Conservation (phyloP, 2,329 filamentous ascomycete genomes). For the Fusarium scirpi region DNA sequence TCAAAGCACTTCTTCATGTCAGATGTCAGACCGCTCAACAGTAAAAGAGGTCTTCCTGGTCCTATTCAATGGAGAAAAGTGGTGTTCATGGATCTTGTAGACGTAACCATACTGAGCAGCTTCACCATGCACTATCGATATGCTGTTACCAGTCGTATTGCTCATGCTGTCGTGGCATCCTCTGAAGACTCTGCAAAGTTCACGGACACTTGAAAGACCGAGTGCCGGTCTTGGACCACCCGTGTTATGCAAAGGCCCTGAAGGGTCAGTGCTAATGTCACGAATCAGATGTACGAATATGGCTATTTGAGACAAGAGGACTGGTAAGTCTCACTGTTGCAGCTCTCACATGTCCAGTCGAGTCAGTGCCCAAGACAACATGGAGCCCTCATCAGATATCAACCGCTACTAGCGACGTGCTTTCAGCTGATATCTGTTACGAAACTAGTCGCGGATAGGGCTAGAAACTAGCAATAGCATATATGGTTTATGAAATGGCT, state of each 20-base stretch:
- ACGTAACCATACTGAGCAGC: neutral
- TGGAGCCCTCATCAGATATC: slow-evolving; percentile 4
- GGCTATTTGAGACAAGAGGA: slow-evolving; percentile 34
- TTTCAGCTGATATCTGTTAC: slow-evolving; percentile 1
- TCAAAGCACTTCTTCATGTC: neutral
- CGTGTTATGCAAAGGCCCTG: slow-evolving; percentile 32
- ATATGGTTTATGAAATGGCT: neutral
- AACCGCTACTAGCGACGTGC: slow-evolving; percentile 9
- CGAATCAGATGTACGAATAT: slow-evolving; percentile 19
- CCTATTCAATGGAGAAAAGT: neutral
- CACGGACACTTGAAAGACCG: slow-evolving; percentile 21
- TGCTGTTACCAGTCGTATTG: slow-evolving; percentile 14
- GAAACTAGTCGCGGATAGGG: neutral
- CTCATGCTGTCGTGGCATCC: slow-evolving; percentile 36
- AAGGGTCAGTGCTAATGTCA: slow-evolving; percentile 31
- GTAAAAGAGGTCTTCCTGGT: neutral
- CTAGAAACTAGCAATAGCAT: neutral
- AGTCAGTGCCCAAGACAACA: slow-evolving; percentile 20
- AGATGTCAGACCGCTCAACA: slow-evolving; percentile 13
- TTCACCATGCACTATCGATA: neutral
- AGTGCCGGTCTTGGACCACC: slow-evolving; percentile 36
- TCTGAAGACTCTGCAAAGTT: slow-evolving; percentile 23
- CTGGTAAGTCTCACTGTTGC: slow-evolving; percentile 22
- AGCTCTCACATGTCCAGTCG: slow-evolving; percentile 20
- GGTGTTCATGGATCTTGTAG: neutral